Evolutionary conservation across 164 flowering plant species (phyloP).

Genomic region (Tinospora cordifolia): DNA sequence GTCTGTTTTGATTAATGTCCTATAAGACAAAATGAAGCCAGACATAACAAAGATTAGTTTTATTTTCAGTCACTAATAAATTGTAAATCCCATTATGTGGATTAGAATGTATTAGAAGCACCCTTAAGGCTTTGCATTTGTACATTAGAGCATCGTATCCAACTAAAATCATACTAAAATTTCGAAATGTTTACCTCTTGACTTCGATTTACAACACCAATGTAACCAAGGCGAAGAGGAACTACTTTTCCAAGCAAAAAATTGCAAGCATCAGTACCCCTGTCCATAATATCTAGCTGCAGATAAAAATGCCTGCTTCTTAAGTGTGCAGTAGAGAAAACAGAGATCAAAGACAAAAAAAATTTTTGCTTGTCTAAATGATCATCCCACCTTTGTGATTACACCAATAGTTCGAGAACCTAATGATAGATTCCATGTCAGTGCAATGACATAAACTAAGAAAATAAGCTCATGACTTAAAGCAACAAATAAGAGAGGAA

Average conservation of each 20-base stretch:
- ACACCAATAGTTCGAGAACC: slow-evolving; percentile 53
- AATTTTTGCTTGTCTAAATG: not conserved
- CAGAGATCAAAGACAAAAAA: not conserved
- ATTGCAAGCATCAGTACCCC: slow-evolving; percentile 47
- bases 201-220: slow-evolving; percentile 52
- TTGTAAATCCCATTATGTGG: not conserved
- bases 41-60: not conserved
- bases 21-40: slow-evolving; percentile 12
- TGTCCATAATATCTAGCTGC: slow-evolving; percentile 56
- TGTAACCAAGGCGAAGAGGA: slow-evolving; percentile 51
- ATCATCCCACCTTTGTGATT: slow-evolving; percentile 41
- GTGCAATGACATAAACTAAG: not conserved
- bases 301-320: slow-evolving; percentile 6
- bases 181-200: slow-evolving; percentile 36
- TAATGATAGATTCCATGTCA: slow-evolving; percentile 17
- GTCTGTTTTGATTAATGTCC: slow-evolving; percentile 35
- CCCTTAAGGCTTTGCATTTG: not conserved
- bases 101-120: not conserved
- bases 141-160: not conserved
- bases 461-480: not conserved
- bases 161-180: not conserved
- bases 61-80: not conserved
- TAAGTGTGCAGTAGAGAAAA: not conserved
- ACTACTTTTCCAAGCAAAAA: slow-evolving; percentile 53
- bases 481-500: not conserved